Conservation (phyloP, 78 protist species). For the Chrysochromulina tobinii region DNA sequence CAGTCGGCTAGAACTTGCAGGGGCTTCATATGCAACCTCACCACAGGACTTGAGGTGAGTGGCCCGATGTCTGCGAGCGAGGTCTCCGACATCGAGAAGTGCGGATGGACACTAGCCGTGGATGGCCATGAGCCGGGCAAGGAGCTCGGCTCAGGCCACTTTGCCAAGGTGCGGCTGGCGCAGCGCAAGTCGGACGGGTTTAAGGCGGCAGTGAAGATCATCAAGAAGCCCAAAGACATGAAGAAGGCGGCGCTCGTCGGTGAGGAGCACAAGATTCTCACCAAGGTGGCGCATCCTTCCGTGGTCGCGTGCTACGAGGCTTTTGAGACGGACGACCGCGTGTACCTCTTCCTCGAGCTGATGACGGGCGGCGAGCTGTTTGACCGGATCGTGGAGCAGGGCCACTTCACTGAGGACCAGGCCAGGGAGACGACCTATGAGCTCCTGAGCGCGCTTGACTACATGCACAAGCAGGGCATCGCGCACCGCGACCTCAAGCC, state of each 20-base stretch:
- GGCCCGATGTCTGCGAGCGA: no score
- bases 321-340: background rate
- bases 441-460: background rate
- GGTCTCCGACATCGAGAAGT: no score
- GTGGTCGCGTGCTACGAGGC: background rate
- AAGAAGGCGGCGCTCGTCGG: background rate
- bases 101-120: background rate
- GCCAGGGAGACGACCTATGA: background rate
- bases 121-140: background rate
- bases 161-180: background rate
- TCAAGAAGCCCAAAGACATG: background rate
- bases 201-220: background rate
- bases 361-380: conserved; percentile 49
- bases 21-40: no score
- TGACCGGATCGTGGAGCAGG: conserved; percentile 26
- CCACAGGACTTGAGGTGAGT: no score
- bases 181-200: background rate
- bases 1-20: no score
- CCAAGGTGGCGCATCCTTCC: background rate
- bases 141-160: background rate
- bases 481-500: conserved; percentile 50
- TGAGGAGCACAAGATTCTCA: background rate
- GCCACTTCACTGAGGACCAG: conserved; percentile 7
- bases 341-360: conserved; percentile 22
- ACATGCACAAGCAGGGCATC: conserved; percentile 15